Evolutionary conservation across 495 filamentous ascomycete species (phyloP), one percentile per base, ranked within the genome.

Genomic region (Neurospora discreta): DNA sequence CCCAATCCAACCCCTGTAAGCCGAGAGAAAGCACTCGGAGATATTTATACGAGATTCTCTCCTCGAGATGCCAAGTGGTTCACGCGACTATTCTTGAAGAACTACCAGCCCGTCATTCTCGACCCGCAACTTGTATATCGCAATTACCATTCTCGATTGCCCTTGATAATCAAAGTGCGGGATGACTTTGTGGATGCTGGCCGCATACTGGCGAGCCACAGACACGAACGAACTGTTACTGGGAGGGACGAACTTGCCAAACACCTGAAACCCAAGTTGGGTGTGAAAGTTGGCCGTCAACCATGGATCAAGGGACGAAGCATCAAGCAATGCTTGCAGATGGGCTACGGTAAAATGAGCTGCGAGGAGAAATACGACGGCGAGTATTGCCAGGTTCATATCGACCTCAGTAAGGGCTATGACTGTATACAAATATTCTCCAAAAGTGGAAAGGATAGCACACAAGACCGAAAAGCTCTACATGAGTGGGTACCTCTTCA

Each of bases 391-490:
- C 92, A 96, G 75, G 89, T 97, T 36, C 93, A 97, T 72, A 86
- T 97, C 26, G 89, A 96, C 72, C 82, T 93, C 20, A 81, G 82
- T 4, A 89, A 86, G 60, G 75, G 75, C 9, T 76, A 76, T 0
- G 70, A 84, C 4, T 83, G 85, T 39, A 89, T 97, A 10, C 89
- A 90, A 65, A 92, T 97, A 38, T 96, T 96, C 77, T 95, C 92
- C 10, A 97, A 97, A 80, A 94, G 92, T 73, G 93, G 93, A 43
- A 95, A 94, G 75, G 92, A 97, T 73, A 94, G 93, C 9, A 97
- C 93, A 0, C 69, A 78, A 65, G 93, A 96, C 79, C 86, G 91
- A 38, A 76, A 76, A 30, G 85, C 81, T 10, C 79, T 95, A 20
- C 87, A 92, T 72, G 78, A 79, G 85, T 86, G 85, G 68, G 84